Evolutionary conservation across 1,284 basidiomycete species (phyloP).

Genomic region (Ceratobasidium theobromae): DNA sequence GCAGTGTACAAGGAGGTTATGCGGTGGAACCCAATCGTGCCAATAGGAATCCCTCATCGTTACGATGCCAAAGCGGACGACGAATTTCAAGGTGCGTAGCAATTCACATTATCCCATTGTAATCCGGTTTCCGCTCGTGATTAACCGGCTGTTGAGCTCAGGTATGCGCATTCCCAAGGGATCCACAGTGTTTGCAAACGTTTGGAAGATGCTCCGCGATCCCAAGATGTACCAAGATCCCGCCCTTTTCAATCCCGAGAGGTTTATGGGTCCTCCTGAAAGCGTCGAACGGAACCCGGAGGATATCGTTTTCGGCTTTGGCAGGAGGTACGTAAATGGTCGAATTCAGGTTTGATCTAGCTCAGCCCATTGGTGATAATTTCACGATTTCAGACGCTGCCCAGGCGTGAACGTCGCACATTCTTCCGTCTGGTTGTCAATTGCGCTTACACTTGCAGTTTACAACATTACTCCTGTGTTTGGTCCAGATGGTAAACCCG

Average conservation of each 20-base stretch:
- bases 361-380: no score
- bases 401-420: constrained; percentile 17
- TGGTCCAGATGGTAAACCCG: constrained; percentile 7
- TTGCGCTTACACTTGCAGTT: constrained; percentile 6
- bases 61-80: background rate
- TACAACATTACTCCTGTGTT: background rate
- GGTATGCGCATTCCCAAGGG: constrained; percentile 30
- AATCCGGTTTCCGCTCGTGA: no score
- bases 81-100: constrained; percentile 1
- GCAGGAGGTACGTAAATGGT: constrained; percentile 6
- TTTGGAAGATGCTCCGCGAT: constrained; percentile 26
- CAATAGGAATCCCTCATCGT: constrained; percentile 4
- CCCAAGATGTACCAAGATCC: constrained; percentile 28
- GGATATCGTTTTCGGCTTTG: constrained; percentile 8
- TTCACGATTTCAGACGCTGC: background rate
- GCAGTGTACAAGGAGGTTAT: constrained; percentile 29
- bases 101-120: background rate
- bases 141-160: background rate
- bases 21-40: constrained; percentile 15
- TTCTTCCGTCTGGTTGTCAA: constrained; percentile 14
- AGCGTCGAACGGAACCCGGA: constrained; percentile 1
- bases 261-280: constrained; percentile 23
- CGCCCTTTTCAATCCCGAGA: constrained; percentile 24
- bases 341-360: background rate
- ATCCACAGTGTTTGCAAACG: constrained; percentile 22